phyloP scores from a whole-genome alignment of 305 asterid species.

The Solanum hybrid region DNA sequence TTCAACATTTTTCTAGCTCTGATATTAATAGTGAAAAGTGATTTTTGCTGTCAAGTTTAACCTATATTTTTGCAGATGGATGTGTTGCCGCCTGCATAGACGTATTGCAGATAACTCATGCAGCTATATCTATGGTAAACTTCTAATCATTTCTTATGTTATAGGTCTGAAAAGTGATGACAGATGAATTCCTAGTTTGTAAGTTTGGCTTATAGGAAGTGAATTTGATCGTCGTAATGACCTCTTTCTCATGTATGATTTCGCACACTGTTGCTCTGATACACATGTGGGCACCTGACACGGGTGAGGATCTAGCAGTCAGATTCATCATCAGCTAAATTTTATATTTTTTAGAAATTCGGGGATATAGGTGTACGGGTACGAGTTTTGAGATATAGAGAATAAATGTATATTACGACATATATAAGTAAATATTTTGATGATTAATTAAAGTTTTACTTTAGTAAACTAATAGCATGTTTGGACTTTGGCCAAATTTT shows the following conservation, averaged over 20 bases:
- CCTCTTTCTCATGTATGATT: background rate
- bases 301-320: background rate
- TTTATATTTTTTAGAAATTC: background rate
- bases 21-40: background rate
- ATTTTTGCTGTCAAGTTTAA: background rate
- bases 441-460: background rate
- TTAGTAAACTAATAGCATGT: background rate
- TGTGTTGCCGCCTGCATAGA: conserved; percentile 57
- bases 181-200: background rate
- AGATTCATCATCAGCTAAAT: background rate
- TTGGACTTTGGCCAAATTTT: background rate
- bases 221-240: background rate
- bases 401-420: background rate
- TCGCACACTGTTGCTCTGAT: background rate
- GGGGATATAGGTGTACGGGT: background rate
- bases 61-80: conserved; percentile 57
- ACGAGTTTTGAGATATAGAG: background rate
- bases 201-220: background rate
- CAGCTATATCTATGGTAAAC: conserved; percentile 80
- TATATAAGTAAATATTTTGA: background rate
- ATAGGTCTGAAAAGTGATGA: background rate
- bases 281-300: background rate
- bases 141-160: background rate
- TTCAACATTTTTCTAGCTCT: background rate
- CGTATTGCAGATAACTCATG: conserved; percentile 91